Base-by-base conservation (phyloP, 306 rosid genomes). In the Cicer cuneatum region DNA sequence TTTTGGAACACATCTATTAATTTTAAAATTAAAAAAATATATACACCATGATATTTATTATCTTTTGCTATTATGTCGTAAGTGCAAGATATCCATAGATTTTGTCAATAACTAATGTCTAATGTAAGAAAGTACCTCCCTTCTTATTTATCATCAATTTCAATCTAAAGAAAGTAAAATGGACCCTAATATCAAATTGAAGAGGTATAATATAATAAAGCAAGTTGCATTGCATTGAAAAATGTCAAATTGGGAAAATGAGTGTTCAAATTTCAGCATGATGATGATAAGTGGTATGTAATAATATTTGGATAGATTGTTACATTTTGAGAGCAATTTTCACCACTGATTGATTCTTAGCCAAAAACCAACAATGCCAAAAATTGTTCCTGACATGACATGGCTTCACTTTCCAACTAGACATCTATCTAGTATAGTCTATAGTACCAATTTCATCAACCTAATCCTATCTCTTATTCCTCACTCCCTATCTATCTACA, bases 381-480 rank as follows among this genome's bases (percentile, higher is more conserved):
- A 14, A 6, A 24, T 19, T 10, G 13, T 54, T 45, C 5, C 14
- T 66, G 74, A 80, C 76, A 67, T 66, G 74, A 80, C 80, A 67
- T 80, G 78, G 49, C 6, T 62, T 13, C 8, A 51, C 64, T 73
- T 82, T 69, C 75, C 85, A 62, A 45, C 53, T 14, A 2, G 12
- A 47, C 70, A 5, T 7, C 16, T 48, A 42, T 35, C 40, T 19
- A 61, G 5, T 11, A 3, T 38, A 38, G 5, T n/a, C 11, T 4
- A 13, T 14, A 60, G 18, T 10, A 10, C 15, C 40, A n/a, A 2
- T 54, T 54, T 54, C 42, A 79, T 66, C 54, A 79, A 83, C 82
- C 73, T 84, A 41, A 71, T 65, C 81, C 69, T 74, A 66, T 70
- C 76, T 71, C 75, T 78, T 38, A 42, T 21, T 61, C 13, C 2